Evolutionary conservation across 192 early-diverging fungal genomes (phyloP).

Genomic region (Mycoemilia scoparia): DNA sequence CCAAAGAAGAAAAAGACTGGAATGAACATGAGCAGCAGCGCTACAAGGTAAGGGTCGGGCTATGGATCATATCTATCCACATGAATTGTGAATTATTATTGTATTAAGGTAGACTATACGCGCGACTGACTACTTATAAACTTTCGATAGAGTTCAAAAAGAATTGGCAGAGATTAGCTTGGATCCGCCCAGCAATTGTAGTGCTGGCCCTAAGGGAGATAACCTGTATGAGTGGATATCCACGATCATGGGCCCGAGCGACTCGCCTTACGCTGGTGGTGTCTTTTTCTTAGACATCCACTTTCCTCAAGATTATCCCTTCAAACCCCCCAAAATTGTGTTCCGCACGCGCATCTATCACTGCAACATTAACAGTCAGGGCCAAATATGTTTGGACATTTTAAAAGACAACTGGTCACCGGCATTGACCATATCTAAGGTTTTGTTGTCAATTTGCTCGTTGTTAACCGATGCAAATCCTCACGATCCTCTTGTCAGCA

Average conservation of each 20-base stretch:
- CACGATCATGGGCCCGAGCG: constrained; percentile 78
- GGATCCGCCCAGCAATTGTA: constrained; percentile 86
- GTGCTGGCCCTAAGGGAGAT: constrained; percentile 90
- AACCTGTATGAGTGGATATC: constrained; percentile 93
- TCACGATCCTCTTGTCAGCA: constrained; percentile 79
- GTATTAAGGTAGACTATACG: not conserved
- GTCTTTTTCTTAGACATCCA: constrained; percentile 86
- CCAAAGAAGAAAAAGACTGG: constrained; percentile 15
- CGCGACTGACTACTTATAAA: constrained; percentile 1
- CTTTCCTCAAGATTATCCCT: constrained; percentile 88
- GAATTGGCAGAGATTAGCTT: constrained; percentile 92
- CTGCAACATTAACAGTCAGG: constrained; percentile 87
- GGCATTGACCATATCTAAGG: constrained; percentile 86
- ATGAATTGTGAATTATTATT: not conserved
- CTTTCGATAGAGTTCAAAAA: constrained; percentile 65
- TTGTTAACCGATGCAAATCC: constrained; percentile 91
- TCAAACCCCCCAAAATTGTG: constrained; percentile 85
- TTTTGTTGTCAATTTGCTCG: constrained; percentile 83
- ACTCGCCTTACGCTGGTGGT: constrained; percentile 76
- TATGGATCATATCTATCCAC: constrained; percentile 1
- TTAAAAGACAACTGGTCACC: constrained; percentile 97
- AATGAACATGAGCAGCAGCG: constrained; percentile 34
- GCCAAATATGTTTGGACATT: constrained; percentile 85
- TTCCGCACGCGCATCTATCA: constrained; percentile 93
- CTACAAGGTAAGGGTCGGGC: constrained; percentile 29